These are phyloP conservation scores for Auricularia cornea DNA, from an alignment of 768 basidiomycete genomes.

Conservation along the genomic window DNA sequence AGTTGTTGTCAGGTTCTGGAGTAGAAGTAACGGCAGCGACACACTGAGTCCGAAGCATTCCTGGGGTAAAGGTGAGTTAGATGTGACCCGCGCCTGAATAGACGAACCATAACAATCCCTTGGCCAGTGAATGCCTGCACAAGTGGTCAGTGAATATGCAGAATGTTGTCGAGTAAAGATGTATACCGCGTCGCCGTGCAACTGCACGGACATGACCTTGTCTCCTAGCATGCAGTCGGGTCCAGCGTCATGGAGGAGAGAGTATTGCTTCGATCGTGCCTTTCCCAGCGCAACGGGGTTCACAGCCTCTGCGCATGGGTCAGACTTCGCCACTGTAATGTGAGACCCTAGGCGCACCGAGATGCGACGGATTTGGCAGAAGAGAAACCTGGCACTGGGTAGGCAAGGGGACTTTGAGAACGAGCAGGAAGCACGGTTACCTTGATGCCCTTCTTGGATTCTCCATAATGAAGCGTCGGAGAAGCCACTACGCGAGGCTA, in stretches of 20 bases:
- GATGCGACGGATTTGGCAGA: constrained; percentile 24
- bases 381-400: not conserved
- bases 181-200: constrained; percentile 72
- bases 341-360: constrained; percentile 9
- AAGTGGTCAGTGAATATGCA: not conserved
- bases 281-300: constrained; percentile 85
- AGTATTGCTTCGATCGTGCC: constrained; percentile 83
- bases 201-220: constrained; percentile 77
- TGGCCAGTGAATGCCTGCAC: constrained; percentile 70
- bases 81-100: not conserved
- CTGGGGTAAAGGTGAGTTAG: not conserved
- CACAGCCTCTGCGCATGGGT: constrained; percentile 54
- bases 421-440: constrained; percentile 63
- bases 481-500: constrained; percentile 49
- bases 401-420: constrained; percentile 8
- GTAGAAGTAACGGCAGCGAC: constrained; percentile 3
- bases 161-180: not conserved
- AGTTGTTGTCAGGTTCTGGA: not conserved
- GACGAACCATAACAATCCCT: constrained; percentile 79
- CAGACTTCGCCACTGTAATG: not conserved
- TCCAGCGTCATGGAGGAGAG: constrained; percentile 57
- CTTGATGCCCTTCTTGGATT: constrained; percentile 43
- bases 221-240: constrained; percentile 42
- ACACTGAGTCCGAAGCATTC: not conserved
- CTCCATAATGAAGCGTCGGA: constrained; percentile 50